phyloP scores from a whole-genome alignment of 1,284 basidiomycete species.

The Ceratobasidium sp. region DNA sequence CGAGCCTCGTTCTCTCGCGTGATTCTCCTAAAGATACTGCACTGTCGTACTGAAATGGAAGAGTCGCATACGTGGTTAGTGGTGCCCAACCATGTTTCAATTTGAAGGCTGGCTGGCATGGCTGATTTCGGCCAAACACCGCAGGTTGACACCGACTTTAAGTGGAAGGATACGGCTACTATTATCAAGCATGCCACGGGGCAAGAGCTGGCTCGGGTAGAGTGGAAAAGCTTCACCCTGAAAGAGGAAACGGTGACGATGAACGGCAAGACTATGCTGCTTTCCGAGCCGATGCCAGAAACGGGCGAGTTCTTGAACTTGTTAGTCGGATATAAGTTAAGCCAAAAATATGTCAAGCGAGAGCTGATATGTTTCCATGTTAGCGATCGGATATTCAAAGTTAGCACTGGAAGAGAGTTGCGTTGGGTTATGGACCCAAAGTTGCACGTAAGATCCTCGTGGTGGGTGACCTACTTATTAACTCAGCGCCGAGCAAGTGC shows the following conservation, averaged over 20 bases:
- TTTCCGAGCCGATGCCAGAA: constrained; percentile 9
- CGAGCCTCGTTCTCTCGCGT: constrained; percentile 23
- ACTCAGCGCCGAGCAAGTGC: background rate
- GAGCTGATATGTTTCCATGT: background rate
- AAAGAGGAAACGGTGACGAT: constrained; percentile 11
- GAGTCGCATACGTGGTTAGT: constrained; percentile 14
- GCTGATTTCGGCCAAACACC: background rate
- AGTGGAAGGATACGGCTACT: constrained; percentile 16
- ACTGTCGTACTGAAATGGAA: constrained; percentile 13
- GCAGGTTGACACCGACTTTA: background rate
- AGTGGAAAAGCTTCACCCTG: constrained; percentile 18
- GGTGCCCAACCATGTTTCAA: too few species aligned
- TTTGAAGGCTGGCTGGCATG: background rate
- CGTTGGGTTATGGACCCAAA: constrained; percentile 27
- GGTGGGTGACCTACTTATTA: background rate
- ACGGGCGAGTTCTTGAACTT: constrained; percentile 8
- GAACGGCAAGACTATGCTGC: background rate
- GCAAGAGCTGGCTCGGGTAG: background rate
- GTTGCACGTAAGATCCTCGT: background rate
- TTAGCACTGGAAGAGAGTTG: constrained; percentile 1
- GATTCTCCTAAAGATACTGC: constrained; percentile 19
- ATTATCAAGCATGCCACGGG: background rate
- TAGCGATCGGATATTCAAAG: constrained; percentile 27
- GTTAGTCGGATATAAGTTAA: background rate
- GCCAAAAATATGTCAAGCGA: background rate